These are phyloP conservation scores for Globisporangium cylindrosporum DNA, from an alignment of 352 stramenopile genomes.

Conservation along the genomic window DNA sequence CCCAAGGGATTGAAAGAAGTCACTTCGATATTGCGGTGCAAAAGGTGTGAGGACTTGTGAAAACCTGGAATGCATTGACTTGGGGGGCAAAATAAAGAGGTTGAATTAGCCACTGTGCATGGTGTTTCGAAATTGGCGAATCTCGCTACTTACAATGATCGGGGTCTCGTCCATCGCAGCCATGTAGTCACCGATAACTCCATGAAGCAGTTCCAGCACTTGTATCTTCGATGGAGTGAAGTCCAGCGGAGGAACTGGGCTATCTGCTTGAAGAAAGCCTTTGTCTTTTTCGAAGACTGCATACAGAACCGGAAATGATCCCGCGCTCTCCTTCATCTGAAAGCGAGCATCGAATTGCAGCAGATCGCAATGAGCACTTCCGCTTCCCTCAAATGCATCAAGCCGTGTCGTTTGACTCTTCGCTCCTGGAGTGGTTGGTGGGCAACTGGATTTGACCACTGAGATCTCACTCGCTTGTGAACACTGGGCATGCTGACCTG, in stretches of 20 bases:
- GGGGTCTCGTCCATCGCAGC: slow-evolving; percentile 38
- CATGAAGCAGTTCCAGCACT: slow-evolving; percentile 42
- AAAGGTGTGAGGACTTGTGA: slow-evolving; percentile 37
- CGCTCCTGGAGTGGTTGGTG: background rate
- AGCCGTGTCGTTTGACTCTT: background rate
- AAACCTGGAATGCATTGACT: slow-evolving; percentile 31
- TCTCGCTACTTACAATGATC: slow-evolving; percentile 26
- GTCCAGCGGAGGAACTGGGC: background rate
- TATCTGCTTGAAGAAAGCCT: slow-evolving; percentile 20
- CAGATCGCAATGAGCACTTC: background rate
- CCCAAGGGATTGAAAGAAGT: slow-evolving; percentile 24
- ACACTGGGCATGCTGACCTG: background rate
- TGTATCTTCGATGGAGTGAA: slow-evolving; percentile 27
- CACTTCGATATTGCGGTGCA: slow-evolving; percentile 21
- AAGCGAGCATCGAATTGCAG: slow-evolving; percentile 4
- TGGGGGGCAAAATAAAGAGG: background rate
- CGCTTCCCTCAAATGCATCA: background rate
- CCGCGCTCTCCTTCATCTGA: background rate
- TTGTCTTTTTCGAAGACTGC: slow-evolving; percentile 19
- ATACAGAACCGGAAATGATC: slow-evolving; percentile 24
- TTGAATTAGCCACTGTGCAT: background rate
- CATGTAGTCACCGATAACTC: slow-evolving; percentile 42
- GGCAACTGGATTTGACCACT: background rate
- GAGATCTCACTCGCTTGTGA: background rate
- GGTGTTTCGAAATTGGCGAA: too few relatives aligned